Conservation (phyloP, 164 flowering plant genomes). For the Vitis rupestris region DNA sequence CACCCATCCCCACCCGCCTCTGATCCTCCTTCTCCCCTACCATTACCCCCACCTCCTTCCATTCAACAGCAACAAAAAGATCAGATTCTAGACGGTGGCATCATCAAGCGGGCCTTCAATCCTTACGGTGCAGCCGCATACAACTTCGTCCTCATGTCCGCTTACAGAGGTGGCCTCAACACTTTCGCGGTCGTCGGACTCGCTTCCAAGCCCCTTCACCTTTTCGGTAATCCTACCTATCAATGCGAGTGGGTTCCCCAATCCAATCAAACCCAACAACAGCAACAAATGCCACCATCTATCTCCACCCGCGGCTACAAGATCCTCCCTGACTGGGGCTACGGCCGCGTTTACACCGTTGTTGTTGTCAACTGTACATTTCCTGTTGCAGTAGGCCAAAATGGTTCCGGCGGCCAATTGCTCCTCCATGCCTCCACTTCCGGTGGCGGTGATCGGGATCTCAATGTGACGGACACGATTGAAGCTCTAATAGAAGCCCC, state of each 20-base stretch:
- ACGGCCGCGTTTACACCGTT: conserved; percentile 87
- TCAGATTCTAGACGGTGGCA: conserved; percentile 26
- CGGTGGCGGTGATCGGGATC: conserved; percentile 45
- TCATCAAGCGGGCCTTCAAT: conserved; percentile 55
- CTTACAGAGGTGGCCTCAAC: conserved; percentile 81
- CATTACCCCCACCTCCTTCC: conserved; percentile 18
- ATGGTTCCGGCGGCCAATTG: conserved; percentile 58
- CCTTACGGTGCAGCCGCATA: conserved; percentile 74
- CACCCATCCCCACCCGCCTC: conserved; percentile 14
- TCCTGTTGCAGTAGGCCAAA: conserved; percentile 36
- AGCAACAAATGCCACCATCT: too few species aligned
- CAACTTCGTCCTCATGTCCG: conserved; percentile 77
- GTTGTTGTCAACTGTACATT: conserved; percentile 91
- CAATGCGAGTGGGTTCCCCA: conserved; percentile 60
- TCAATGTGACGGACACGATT: conserved; percentile 45
- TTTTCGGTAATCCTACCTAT: conserved; percentile 39
- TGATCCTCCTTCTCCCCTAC: conserved; percentile 9
- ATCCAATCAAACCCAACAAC: background rate
- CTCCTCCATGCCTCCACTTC: conserved; percentile 52
- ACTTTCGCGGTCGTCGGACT: conserved; percentile 38
- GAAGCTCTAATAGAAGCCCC: conserved; percentile 48
- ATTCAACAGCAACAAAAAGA: conserved; percentile 16
- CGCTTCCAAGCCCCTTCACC: conserved; percentile 43
- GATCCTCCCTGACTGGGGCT: conserved; percentile 92
- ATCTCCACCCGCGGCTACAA: conserved; percentile 30